Conservation (phyloP, 75 land plant species). For the Isoetes taiwanensis region DNA sequence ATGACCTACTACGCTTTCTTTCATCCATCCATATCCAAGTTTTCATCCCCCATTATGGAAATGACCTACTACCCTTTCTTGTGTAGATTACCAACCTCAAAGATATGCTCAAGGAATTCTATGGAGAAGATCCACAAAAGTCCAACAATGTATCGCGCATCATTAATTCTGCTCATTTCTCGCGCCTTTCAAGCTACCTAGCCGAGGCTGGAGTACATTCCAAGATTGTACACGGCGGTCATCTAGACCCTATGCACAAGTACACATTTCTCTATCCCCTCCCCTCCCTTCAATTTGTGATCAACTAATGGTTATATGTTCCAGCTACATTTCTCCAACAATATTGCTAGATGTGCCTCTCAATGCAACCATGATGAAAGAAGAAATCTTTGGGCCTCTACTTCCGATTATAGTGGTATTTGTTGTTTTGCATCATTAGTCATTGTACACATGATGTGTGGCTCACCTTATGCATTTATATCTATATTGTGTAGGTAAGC, state of each 20-base stretch:
- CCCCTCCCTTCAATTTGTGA: neutral
- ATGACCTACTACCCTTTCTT: too few relatives aligned
- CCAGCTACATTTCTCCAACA: constrained; percentile 1
- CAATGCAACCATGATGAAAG: neutral
- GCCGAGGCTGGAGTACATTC: neutral
- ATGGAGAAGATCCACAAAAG: too few relatives aligned
- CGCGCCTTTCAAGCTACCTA: neutral
- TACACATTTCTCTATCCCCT: neutral
- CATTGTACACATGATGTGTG: neutral
- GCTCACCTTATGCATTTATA: too few relatives aligned
- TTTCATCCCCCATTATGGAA: too few relatives aligned
- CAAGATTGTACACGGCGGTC: neutral
- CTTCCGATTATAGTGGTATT: neutral
- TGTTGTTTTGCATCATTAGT: neutral
- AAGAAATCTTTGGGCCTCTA: neutral
- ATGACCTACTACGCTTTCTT: too few relatives aligned
- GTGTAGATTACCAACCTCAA: neutral
- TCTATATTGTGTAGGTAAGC: neutral
- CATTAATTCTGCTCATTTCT: too few relatives aligned
- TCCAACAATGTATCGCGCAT: too few relatives aligned
- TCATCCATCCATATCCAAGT: too few relatives aligned
- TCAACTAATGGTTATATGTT: neutral
- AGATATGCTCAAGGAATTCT: too few relatives aligned
- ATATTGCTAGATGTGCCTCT: neutral
- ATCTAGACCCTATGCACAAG: neutral